Evolutionary conservation across 2,329 filamentous ascomycete genomes (phyloP).

Genomic region (Xylariaceae sp.): DNA sequence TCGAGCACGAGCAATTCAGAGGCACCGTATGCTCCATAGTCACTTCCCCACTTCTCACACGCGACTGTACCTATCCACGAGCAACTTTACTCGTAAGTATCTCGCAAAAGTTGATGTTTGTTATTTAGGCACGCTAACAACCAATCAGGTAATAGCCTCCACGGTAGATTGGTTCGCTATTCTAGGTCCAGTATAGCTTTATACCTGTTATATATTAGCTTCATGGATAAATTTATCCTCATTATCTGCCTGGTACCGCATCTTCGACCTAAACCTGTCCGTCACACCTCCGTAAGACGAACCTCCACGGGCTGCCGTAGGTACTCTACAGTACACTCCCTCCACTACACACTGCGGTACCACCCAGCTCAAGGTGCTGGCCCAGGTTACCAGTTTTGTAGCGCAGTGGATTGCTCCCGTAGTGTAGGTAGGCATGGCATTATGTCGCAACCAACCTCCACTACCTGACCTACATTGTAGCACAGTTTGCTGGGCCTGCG

Average conservation of each 20-base stretch:
- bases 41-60: conserved; percentile 14
- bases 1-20: background rate
- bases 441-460: background rate
- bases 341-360: background rate
- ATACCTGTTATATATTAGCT: too few species aligned
- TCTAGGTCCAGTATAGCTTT: too few species aligned
- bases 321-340: background rate
- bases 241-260: background rate
- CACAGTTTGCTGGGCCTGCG: background rate
- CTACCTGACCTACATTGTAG: background rate
- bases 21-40: conserved; percentile 15
- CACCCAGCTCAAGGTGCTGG: background rate
- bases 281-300: background rate
- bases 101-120: too few species aligned
- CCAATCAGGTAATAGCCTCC: too few species aligned
- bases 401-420: background rate
- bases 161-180: too few species aligned
- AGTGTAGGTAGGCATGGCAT: background rate
- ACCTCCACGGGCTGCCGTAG: background rate
- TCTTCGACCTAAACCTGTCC: background rate
- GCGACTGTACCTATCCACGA: background rate
- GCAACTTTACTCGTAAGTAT: background rate
- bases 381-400: background rate
- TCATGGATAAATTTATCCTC: background rate
- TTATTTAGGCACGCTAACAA: too few species aligned